Evolutionary conservation across 169 alveolate genomes (phyloP), one percentile per base, ranked within the genome.

Genomic region (Plasmodium blacklocki): DNA sequence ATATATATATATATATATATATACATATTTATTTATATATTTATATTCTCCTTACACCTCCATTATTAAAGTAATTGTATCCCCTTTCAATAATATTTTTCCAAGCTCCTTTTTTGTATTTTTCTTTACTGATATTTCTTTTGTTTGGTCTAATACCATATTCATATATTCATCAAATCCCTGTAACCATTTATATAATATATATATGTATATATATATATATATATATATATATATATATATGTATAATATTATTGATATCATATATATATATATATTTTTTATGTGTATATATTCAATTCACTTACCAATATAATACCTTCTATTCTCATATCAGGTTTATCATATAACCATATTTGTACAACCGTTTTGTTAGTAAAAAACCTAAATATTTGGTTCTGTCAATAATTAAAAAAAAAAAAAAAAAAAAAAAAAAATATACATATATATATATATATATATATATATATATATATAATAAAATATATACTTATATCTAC

Each of bases 111-210:
- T 96, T 72, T 97, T 94, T 18, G 93, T 94, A 56, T 96, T 94
- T 92, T 96, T 95, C 94, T 97, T 97, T 45, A 95, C 94, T 73
- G 95, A 92, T 50, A 97, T 93, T 86, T 97, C 99, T 93, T 96
- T 97, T 12, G 98, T 98, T 47, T 98, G 98, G 78, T 97, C 99
- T 80, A 98, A 75, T 18, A 98, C 99, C 95, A 97, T 94, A 90
- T 98, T 98, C 99, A 98, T 98, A 88, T 97, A 98, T 92, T 98
- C 99, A 78, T 98, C 99, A 70, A 98, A 98, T 0, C 99, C 99
- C 98, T 96, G 9, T 32, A 32, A 32, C 0, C 9, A 32, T 32
- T 32, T 6, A 5, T 32, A 32, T 32, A 32, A 32, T 5, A 32
- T 32, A 32, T 23, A 23, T 23, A 23, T 23, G 1, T 23, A 23